Percentiles rank a stretch among this genome's conserved stretches.
Conservation (phyloP, 495 filamentous ascomycete genomes). For the Tuber aestivum region DNA sequence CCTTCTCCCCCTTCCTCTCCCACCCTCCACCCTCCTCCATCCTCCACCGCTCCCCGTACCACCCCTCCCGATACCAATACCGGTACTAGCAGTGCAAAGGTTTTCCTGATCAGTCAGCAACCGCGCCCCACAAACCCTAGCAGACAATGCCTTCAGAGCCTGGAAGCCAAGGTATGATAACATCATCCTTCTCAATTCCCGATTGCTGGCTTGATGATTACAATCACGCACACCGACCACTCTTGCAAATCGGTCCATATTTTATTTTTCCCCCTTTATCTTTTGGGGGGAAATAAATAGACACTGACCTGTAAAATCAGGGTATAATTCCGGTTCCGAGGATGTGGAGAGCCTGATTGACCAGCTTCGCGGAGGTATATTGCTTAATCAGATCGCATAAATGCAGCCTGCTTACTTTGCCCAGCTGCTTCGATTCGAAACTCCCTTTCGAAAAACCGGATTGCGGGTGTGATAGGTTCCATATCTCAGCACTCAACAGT, state of each 20-base stretch:
- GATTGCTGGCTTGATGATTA: background rate
- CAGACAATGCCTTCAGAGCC: slow-evolving; percentile 23
- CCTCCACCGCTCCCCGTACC: background rate
- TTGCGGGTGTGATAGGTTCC: slow-evolving; percentile 34
- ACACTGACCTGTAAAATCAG: slow-evolving; percentile 9
- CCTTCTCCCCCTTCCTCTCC: background rate
- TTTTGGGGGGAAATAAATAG: background rate
- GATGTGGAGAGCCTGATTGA: slow-evolving; percentile 26
- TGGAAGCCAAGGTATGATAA: slow-evolving; percentile 27
- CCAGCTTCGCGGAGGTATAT: slow-evolving; percentile 26
- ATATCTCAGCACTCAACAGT: slow-evolving; percentile 37
- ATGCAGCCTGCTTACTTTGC: slow-evolving; percentile 21
- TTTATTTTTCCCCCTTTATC: background rate
- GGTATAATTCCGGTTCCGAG: slow-evolving; percentile 14
- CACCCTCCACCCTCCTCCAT: background rate
- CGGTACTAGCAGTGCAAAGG: background rate
- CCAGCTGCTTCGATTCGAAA: slow-evolving; percentile 35
- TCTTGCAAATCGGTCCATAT: background rate
- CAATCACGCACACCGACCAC: background rate
- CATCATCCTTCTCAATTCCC: slow-evolving; percentile 9
- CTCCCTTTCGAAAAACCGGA: slow-evolving; percentile 26
- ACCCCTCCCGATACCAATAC: background rate
- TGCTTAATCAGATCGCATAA: slow-evolving; percentile 11
- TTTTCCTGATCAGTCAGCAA: background rate
- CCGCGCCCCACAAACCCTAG: background rate